Evolutionary conservation across 129 eudicot genomes (phyloP).

Genomic region (Cynara cardunculus): DNA sequence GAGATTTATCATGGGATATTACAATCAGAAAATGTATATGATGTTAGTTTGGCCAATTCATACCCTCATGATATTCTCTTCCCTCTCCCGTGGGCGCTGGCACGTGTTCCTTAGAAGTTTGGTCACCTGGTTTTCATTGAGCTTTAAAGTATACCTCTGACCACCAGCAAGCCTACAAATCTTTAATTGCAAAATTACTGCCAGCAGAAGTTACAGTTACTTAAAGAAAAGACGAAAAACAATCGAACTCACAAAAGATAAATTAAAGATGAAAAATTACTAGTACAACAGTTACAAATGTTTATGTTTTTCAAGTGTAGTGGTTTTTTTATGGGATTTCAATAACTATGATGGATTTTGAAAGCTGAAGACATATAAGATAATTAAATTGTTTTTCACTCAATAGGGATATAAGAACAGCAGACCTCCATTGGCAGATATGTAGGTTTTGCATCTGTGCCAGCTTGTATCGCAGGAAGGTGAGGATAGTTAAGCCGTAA

Average conservation of each 20-base stretch:
- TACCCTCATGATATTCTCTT: constrained; percentile 35
- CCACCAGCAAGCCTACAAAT: constrained; percentile 49
- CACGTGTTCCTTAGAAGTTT: constrained; percentile 60
- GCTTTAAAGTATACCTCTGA: constrained; percentile 47
- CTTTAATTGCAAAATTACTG: constrained; percentile 19
- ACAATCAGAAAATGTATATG: not conserved
- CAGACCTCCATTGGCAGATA: constrained; percentile 88
- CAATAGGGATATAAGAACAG: not conserved
- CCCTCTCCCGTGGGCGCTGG: constrained; percentile 57
- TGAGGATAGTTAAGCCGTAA: constrained; percentile 22
- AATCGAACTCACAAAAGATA: not conserved
- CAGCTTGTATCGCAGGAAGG: constrained; percentile 60
- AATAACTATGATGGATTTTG: not conserved
- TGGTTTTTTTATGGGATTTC: not conserved
- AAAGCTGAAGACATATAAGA: not conserved
- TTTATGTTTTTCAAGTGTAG: not conserved
- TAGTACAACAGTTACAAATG: too few species aligned
- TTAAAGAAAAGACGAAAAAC: not conserved
- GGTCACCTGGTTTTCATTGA: constrained; percentile 71
- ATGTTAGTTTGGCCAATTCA: not conserved
- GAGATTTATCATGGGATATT: not conserved
- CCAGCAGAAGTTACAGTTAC: not conserved
- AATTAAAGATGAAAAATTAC: not conserved
- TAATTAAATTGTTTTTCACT: not conserved
- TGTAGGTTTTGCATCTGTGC: constrained; percentile 49